Percentiles rank a stretch among this genome's conserved stretches.
These are phyloP conservation scores for Aphanomyces euteiches DNA, from an alignment of 352 stramenopile genomes.

Conservation along the genomic window DNA sequence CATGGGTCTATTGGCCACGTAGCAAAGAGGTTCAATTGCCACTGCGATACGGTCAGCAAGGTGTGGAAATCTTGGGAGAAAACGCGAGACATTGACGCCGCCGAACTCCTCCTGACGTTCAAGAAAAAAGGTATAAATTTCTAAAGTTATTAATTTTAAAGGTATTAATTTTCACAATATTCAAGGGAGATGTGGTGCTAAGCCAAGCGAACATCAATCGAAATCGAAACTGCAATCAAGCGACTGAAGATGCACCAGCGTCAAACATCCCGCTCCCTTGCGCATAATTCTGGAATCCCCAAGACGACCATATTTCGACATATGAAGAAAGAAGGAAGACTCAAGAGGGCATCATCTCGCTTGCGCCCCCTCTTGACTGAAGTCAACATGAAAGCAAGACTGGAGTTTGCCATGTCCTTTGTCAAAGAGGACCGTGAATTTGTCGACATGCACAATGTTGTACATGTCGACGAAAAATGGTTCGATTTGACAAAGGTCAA, in stretches of 20 bases:
- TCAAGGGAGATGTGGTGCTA: neutral
- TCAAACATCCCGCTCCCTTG: neutral
- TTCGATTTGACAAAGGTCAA: neutral
- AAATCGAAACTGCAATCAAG: slow-evolving; percentile 2
- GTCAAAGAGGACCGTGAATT: slow-evolving; percentile 3
- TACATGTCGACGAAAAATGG: neutral
- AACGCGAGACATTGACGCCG: neutral
- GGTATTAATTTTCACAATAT: neutral
- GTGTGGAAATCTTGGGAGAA: neutral
- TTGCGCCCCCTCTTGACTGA: neutral
- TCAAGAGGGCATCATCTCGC: neutral
- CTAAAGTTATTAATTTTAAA: neutral
- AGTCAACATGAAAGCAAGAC: neutral
- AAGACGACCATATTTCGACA: neutral
- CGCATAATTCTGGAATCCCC: neutral
- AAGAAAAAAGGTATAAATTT: slow-evolving; percentile 1
- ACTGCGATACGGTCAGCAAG: neutral
- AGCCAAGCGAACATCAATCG: neutral
- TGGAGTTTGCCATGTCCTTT: neutral
- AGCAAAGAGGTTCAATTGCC: neutral
- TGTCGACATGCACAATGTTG: neutral
- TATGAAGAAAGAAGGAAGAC: neutral
- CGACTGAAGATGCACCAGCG: neutral
- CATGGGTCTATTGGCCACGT: neutral
- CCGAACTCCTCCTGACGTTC: neutral